phyloP scores from a whole-genome alignment of 805 yeast genomes.

The Yamadazyma ubonensis region DNA sequence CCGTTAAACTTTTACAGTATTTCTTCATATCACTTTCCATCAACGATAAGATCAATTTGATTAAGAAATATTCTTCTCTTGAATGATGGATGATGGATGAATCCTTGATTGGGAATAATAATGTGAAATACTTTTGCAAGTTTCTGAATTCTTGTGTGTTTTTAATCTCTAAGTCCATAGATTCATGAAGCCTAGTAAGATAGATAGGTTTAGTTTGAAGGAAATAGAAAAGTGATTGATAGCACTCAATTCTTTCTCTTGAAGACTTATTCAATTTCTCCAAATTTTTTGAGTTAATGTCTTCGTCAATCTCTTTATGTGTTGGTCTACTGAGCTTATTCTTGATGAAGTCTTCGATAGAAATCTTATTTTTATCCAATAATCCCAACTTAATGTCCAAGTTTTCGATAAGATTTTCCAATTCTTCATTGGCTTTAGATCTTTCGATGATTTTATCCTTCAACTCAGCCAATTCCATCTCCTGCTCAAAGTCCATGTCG shows the following conservation, averaged over 20 bases:
- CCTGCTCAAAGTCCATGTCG: slow-evolving; percentile 73
- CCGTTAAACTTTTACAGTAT: slow-evolving; percentile 29
- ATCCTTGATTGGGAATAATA: slow-evolving; percentile 33
- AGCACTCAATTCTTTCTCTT: slow-evolving; percentile 57
- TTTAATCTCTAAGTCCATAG: slow-evolving; percentile 26
- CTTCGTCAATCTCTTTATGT: slow-evolving; percentile 18
- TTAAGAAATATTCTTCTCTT: slow-evolving; percentile 69
- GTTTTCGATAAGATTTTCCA: slow-evolving; percentile 73
- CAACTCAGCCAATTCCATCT: slow-evolving; percentile 61
- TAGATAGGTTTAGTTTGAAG: slow-evolving; percentile 82
- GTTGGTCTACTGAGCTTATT: slow-evolving; percentile 27
- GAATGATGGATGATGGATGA: slow-evolving; percentile 34
- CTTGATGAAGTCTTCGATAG: slow-evolving; percentile 67
- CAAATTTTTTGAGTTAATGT: slow-evolving; percentile 21
- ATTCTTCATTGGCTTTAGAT: slow-evolving; percentile 65
- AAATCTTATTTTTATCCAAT: slow-evolving; percentile 73
- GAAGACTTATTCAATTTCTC: slow-evolving; percentile 40
- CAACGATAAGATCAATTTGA: slow-evolving; percentile 54
- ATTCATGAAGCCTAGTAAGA: slow-evolving; percentile 53
- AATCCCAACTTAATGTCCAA: slow-evolving; percentile 76
- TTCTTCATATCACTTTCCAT: slow-evolving; percentile 41
- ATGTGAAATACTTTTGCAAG: slow-evolving; percentile 23
- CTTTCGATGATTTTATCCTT: slow-evolving; percentile 69
- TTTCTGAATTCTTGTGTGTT: slow-evolving; percentile 21
- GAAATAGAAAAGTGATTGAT: slow-evolving; percentile 76